Percentiles rank a stretch among this genome's conserved stretches.
Evolutionary conservation across 257 asterid genomes (phyloP).

Genomic region (Datura wrightii): DNA sequence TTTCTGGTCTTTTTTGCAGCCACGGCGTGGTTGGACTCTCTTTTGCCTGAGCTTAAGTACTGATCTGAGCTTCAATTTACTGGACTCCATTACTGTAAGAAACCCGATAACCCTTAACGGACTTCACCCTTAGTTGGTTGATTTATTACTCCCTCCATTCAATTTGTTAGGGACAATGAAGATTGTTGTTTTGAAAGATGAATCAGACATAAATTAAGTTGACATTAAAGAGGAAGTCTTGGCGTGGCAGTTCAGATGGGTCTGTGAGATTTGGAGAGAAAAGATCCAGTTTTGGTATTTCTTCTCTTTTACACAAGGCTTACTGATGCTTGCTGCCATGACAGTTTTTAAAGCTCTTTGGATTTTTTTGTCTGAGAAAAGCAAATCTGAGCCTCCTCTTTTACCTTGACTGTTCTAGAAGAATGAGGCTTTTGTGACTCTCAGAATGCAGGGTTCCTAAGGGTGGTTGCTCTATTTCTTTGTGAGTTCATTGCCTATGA

Average conservation of each 20-base stretch:
- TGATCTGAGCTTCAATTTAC: slow-evolving; percentile 34
- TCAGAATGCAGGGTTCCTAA: too few species aligned
- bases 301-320: not conserved
- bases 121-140: slow-evolving; percentile 22
- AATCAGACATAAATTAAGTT: not conserved
- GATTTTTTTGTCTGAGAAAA: not conserved
- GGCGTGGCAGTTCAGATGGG: not conserved
- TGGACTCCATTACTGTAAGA: slow-evolving; percentile 7
- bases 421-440: too few species aligned
- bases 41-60: not conserved
- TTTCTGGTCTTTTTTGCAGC: slow-evolving; percentile 39
- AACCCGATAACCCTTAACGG: not conserved
- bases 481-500: too few species aligned
- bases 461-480: too few species aligned
- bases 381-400: not conserved
- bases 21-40: slow-evolving; percentile 22
- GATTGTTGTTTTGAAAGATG: not conserved
- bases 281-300: not conserved
- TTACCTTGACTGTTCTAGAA: not conserved
- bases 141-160: not conserved
- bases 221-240: not conserved
- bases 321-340: not conserved
- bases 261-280: not conserved
- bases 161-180: not conserved
- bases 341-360: not conserved